A percentile compares a stretch with the other conserved stretches of the same genome.
Evolutionary conservation across 768 basidiomycete genomes (phyloP).

Genomic region (Rhodocollybia butyracea): DNA sequence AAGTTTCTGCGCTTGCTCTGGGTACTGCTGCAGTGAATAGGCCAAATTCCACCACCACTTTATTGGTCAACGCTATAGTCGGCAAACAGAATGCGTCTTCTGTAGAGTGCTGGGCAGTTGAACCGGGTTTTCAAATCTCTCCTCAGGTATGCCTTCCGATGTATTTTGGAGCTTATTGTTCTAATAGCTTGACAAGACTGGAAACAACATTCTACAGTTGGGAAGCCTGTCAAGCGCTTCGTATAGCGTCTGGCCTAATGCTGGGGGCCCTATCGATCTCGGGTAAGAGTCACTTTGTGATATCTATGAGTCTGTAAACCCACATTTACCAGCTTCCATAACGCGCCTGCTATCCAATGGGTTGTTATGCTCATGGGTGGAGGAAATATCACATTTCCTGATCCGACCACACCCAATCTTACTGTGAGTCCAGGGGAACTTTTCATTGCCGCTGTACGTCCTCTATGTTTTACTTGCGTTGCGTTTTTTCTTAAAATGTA

Average conservation of each 20-base stretch:
- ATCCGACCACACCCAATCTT: background rate
- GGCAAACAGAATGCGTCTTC: background rate
- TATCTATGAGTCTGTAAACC: background rate
- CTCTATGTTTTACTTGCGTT: background rate
- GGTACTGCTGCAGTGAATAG: background rate
- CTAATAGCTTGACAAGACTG: background rate
- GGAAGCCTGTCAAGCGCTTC: background rate
- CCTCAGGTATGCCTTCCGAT: background rate
- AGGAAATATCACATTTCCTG: background rate
- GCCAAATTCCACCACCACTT: background rate
- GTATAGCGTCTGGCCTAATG: slow-evolving; percentile 1
- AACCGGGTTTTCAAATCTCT: background rate
- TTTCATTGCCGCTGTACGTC: slow-evolving; percentile 10
- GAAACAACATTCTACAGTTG: background rate
- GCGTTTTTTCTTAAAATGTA: background rate
- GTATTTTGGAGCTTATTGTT: background rate
- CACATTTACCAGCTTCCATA: background rate
- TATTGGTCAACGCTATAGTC: background rate
- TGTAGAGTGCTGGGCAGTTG: background rate
- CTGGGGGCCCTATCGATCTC: background rate
- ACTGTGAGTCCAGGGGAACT: background rate
- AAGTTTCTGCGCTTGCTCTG: background rate
- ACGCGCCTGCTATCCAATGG: background rate
- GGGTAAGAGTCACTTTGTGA: background rate
- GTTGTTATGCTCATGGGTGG: background rate